Conservation (phyloP, 1,139 yeast species). For the Yamadazyma triangularis region DNA sequence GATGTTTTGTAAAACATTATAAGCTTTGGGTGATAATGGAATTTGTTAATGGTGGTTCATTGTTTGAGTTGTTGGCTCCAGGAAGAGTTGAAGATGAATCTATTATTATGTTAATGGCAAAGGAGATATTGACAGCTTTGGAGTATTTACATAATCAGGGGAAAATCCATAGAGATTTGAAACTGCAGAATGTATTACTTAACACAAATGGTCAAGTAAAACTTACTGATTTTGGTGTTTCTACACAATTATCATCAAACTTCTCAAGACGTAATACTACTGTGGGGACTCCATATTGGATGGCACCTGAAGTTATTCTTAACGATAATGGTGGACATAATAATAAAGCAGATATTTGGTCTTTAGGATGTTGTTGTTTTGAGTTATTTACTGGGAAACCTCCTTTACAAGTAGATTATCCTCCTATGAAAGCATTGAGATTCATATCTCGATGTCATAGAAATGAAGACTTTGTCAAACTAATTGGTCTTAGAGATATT, state of each 20-base stretch:
- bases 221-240: slow-evolving; percentile 95
- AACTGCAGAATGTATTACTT: slow-evolving; percentile 78
- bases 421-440: slow-evolving; percentile 74
- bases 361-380: slow-evolving; percentile 85
- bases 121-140: slow-evolving; percentile 64
- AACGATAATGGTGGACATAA: slow-evolving; percentile 77
- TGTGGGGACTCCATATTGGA: slow-evolving; percentile 98
- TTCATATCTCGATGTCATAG: slow-evolving; percentile 38
- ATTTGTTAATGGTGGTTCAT: slow-evolving; percentile 78
- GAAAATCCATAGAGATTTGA: slow-evolving; percentile 82
- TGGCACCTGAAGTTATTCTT: slow-evolving; percentile 95
- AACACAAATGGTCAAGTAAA: slow-evolving; percentile 73
- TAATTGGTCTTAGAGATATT: slow-evolving; percentile 26
- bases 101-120: slow-evolving; percentile 52
- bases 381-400: slow-evolving; percentile 84
- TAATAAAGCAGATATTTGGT: slow-evolving; percentile 92
- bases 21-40: slow-evolving; percentile 89
- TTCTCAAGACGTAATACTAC: slow-evolving; percentile 80
- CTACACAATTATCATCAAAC: slow-evolving; percentile 78
- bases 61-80: slow-evolving; percentile 60
- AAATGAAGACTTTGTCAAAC: slow-evolving; percentile 28
- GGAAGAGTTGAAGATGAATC: slow-evolving; percentile 49
- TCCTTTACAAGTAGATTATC: slow-evolving; percentile 63
- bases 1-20: slow-evolving; percentile 75
- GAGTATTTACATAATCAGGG: slow-evolving; percentile 71